These are phyloP conservation scores for Cymbidium sinense DNA, from an alignment of 106 monocot species.

Conservation along the genomic window DNA sequence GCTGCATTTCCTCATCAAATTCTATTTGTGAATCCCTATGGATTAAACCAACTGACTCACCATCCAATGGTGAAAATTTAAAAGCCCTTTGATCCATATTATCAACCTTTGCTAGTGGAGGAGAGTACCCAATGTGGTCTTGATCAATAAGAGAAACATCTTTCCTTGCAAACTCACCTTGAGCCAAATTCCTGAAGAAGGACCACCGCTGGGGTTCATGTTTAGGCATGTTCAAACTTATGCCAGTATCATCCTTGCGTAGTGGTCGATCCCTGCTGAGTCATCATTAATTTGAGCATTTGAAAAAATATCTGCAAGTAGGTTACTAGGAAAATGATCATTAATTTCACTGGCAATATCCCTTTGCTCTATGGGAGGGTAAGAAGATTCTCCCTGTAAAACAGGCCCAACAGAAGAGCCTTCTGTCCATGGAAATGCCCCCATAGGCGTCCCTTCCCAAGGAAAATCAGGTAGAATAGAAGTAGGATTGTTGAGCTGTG, in stretches of 20 bases:
- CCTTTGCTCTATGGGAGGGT: conserved; percentile 13
- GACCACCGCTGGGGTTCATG: conserved; percentile 85
- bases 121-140: conserved; percentile 44
- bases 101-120: conserved; percentile 24
- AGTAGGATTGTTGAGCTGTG: conserved; percentile 27
- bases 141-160: conserved; percentile 88
- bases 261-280: conserved; percentile 25
- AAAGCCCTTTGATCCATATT: conserved; percentile 29
- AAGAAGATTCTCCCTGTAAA: conserved; percentile 29
- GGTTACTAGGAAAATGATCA: conserved; percentile 70
- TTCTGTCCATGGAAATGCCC: conserved; percentile 12
- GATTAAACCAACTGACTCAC: conserved; percentile 25
- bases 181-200: conserved; percentile 88
- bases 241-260: conserved; percentile 47
- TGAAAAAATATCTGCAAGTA: conserved; percentile 83
- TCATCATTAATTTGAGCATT: conserved; percentile 50
- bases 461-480: conserved; percentile 23
- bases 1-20: conserved; percentile 35
- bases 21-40: conserved; percentile 43
- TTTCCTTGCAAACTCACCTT: conserved; percentile 70
- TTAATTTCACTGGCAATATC: conserved; percentile 61
- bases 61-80: conserved; percentile 20
- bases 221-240: conserved; percentile 77
- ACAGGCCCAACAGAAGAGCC: conserved; percentile 13
- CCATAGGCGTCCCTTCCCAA: conserved; percentile 24